phyloP scores from a whole-genome alignment of 139 green algal species.

The Mesotaenium endlicherianum region DNA sequence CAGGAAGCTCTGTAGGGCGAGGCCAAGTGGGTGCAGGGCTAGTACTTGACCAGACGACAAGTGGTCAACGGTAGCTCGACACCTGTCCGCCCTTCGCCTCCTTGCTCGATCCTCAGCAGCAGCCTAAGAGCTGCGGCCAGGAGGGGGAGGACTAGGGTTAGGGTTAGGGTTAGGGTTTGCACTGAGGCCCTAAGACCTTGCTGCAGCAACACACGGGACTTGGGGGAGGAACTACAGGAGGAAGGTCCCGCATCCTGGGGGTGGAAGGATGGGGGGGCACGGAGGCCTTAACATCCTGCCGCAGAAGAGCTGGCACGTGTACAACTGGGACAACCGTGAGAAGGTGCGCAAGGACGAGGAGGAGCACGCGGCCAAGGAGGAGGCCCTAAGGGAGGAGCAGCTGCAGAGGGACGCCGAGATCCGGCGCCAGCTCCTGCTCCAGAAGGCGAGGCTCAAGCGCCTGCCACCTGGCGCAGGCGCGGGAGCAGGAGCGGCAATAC shows the following conservation, averaged over 20 bases:
- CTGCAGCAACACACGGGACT: neutral
- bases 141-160: neutral
- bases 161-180: neutral
- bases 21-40: too few relatives aligned
- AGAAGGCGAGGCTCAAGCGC: neutral
- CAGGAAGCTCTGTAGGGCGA: too few relatives aligned
- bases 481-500: neutral
- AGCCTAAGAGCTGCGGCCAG: too few relatives aligned
- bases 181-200: neutral
- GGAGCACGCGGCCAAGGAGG: neutral
- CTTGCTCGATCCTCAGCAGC: too few relatives aligned
- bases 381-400: constrained; percentile 4
- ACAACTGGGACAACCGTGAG: constrained; percentile 77
- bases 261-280: constrained; percentile 80
- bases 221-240: neutral
- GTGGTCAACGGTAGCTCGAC: too few relatives aligned
- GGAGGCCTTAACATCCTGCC: constrained; percentile 95
- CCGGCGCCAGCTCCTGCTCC: constrained; percentile 7
- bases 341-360: constrained; percentile 63
- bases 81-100: too few relatives aligned
- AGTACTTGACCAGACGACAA: too few relatives aligned
- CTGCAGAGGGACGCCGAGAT: constrained; percentile 20
- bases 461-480: neutral
- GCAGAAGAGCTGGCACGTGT: constrained; percentile 95
- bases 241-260: neutral